These are phyloP conservation scores for Pythium utonaiense DNA, from an alignment of 352 stramenopile species.

Conservation along the genomic window DNA sequence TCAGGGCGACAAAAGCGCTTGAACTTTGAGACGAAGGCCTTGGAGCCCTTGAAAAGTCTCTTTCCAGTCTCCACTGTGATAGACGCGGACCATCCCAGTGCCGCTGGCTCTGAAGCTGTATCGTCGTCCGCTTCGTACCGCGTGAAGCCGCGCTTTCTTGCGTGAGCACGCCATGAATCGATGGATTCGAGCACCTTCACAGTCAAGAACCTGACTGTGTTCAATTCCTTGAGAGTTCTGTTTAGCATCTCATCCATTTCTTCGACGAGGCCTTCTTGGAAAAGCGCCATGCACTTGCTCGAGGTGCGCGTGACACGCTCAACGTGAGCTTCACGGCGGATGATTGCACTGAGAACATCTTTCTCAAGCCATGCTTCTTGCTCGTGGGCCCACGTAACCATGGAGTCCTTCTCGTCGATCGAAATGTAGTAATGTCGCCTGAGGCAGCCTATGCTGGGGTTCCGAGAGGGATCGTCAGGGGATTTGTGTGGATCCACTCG, in stretches of 20 bases:
- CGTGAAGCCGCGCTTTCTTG: conserved; percentile 46
- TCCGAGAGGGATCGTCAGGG: conserved; percentile 6
- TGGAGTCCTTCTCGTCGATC: conserved; percentile 45
- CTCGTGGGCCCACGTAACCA: conserved; percentile 58
- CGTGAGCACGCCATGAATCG: conserved; percentile 52
- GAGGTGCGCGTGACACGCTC: conserved; percentile 31
- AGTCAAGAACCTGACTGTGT: conserved; percentile 52
- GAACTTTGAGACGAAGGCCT: conserved; percentile 62
- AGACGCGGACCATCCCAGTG: conserved; percentile 61
- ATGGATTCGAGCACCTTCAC: conserved; percentile 72
- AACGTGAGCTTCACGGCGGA: conserved; percentile 60
- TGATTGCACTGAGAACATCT: conserved; percentile 46
- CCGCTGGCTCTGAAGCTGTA: conserved; percentile 4
- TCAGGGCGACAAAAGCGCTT: conserved; percentile 68
- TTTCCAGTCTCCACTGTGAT: conserved; percentile 67
- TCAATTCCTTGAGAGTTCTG: conserved; percentile 49
- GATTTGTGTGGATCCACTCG: conserved; percentile 3
- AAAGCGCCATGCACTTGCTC: conserved; percentile 57
- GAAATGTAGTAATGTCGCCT: conserved; percentile 80
- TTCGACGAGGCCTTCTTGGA: conserved; percentile 51
- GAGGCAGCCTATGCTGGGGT: conserved; percentile 47
- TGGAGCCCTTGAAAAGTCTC: conserved; percentile 66
- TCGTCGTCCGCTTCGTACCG: conserved; percentile 29
- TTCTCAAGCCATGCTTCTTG: conserved; percentile 69
- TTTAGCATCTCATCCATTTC: conserved; percentile 36